Evolutionary conservation across 768 basidiomycete species (phyloP).

Genomic region (Hericium coralloides): DNA sequence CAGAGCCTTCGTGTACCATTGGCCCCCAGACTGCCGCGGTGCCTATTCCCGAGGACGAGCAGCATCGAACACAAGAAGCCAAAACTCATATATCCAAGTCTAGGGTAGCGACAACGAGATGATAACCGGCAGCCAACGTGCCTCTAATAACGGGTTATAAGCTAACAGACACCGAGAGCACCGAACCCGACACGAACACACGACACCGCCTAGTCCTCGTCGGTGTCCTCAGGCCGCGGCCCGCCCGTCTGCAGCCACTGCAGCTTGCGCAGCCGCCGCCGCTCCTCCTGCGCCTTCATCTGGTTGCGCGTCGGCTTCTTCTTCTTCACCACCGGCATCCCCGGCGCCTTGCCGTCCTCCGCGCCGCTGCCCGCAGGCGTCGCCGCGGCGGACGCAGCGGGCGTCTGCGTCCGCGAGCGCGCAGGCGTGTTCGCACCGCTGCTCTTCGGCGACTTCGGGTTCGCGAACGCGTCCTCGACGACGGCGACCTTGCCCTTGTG

Average conservation of each 20-base stretch:
- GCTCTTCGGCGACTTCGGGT: slow-evolving; percentile 59
- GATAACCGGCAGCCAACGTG: too few relatives aligned
- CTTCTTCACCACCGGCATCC: slow-evolving; percentile 34
- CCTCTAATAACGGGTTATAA: too few relatives aligned
- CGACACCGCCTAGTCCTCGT: slow-evolving; percentile 27
- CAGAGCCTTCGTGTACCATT: too few relatives aligned
- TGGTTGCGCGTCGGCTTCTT: slow-evolving; percentile 89
- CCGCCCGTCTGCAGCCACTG: slow-evolving; percentile 81
- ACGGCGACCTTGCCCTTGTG: slow-evolving; percentile 84
- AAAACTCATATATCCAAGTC: too few relatives aligned
- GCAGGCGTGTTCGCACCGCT: slow-evolving; percentile 66
- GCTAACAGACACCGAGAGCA: too few relatives aligned
- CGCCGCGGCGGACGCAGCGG: slow-evolving; percentile 56
- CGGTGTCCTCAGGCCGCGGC: slow-evolving; percentile 74
- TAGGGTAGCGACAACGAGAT: too few relatives aligned
- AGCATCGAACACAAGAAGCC: too few relatives aligned
- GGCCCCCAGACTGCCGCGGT: too few relatives aligned
- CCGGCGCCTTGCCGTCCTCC: slow-evolving; percentile 40
- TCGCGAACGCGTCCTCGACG: slow-evolving; percentile 76
- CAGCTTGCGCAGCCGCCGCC: slow-evolving; percentile 70
- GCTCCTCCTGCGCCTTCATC: slow-evolving; percentile 80
- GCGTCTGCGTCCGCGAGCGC: slow-evolving; percentile 61
- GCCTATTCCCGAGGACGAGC: too few relatives aligned
- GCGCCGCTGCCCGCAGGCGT: slow-evolving; percentile 78
- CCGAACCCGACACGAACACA: not conserved